Percentiles rank a stretch among this genome's conserved stretches.
phyloP scores from a whole-genome alignment of 2,329 filamentous ascomycete species.

The Mycosphaerella sp. region DNA sequence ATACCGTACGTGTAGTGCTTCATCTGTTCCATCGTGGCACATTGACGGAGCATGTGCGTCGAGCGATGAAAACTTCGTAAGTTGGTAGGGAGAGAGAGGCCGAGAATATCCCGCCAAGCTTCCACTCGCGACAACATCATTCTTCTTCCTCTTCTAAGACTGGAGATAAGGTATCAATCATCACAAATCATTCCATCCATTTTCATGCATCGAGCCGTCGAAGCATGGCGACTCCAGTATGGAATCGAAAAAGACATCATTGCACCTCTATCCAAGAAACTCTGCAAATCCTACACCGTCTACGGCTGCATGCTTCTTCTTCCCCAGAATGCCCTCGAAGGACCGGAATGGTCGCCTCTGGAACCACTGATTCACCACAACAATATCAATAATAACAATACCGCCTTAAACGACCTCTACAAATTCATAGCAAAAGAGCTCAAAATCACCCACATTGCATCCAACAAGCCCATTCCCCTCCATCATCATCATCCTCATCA shows the following conservation, averaged over 20 bases:
- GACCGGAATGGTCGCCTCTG: conserved; percentile 29
- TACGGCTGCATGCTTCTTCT: conserved; percentile 55
- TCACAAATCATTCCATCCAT: neutral
- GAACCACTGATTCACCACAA: too few relatives aligned
- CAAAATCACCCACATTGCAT: conserved; percentile 50
- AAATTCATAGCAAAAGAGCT: conserved; percentile 39
- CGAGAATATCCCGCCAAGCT: too few relatives aligned
- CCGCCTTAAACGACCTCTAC: conserved; percentile 37
- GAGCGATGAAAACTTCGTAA: too few relatives aligned
- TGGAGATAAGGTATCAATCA: too few relatives aligned
- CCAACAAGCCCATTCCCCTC: conserved; percentile 51
- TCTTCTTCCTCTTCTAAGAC: too few relatives aligned
- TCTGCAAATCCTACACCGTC: conserved; percentile 43
- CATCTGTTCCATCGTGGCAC: too few relatives aligned
- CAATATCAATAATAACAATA: conserved; percentile 18
- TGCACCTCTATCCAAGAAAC: conserved; percentile 11
- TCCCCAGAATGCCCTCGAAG: conserved; percentile 42
- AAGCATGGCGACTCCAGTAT: conserved; percentile 12
- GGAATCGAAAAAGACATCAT: neutral
- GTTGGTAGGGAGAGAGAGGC: too few relatives aligned
- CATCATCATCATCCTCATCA: neutral
- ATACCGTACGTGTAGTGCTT: too few relatives aligned
- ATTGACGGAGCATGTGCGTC: too few relatives aligned
- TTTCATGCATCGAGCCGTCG: conserved; percentile 18
- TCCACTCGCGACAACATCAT: too few relatives aligned